phyloP scores from a whole-genome alignment of 1,284 basidiomycete genomes.

The Malassezia nana region DNA sequence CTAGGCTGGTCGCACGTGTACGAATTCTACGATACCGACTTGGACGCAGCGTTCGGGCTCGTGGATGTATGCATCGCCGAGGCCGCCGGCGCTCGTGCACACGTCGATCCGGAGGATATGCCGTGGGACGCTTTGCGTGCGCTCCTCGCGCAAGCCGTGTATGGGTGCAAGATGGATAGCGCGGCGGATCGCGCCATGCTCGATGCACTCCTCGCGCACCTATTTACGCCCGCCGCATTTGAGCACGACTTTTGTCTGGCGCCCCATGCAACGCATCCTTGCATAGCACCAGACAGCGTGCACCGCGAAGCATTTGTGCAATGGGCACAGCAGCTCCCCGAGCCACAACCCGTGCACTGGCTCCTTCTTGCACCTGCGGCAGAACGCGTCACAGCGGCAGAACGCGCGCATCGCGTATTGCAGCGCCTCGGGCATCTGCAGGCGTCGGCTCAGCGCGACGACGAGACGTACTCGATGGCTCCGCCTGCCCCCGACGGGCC shows the following conservation, averaged over 20 bases:
- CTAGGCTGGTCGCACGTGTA: constrained; percentile 43
- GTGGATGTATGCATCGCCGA: constrained; percentile 37
- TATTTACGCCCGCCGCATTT: constrained; percentile 42
- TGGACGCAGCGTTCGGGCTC: constrained; percentile 37
- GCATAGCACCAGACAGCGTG: constrained; percentile 40
- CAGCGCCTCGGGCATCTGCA: constrained; percentile 41
- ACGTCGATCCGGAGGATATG: constrained; percentile 38
- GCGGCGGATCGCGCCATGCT: constrained; percentile 39
- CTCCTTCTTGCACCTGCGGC: constrained; percentile 41
- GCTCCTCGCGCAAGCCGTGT: constrained; percentile 40
- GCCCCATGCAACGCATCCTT: constrained; percentile 24
- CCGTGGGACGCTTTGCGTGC: constrained; percentile 44
- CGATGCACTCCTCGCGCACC: constrained; percentile 41
- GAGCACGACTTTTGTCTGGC: constrained; percentile 38
- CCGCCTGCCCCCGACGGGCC: constrained; percentile 19
- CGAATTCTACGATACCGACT: constrained; percentile 47
- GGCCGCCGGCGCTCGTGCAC: constrained; percentile 31
- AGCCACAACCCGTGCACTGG: constrained; percentile 46
- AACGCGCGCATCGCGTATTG: constrained; percentile 29
- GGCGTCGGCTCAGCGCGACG: constrained; percentile 19
- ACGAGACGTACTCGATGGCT: neutral
- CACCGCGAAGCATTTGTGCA: constrained; percentile 39
- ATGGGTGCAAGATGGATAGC: constrained; percentile 46
- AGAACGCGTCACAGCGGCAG: constrained; percentile 41
- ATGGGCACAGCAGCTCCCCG: constrained; percentile 41